Evolutionary conservation across 2,329 filamentous ascomycete genomes (phyloP).

Genomic region (Ophiostoma himal-ulmi): DNA sequence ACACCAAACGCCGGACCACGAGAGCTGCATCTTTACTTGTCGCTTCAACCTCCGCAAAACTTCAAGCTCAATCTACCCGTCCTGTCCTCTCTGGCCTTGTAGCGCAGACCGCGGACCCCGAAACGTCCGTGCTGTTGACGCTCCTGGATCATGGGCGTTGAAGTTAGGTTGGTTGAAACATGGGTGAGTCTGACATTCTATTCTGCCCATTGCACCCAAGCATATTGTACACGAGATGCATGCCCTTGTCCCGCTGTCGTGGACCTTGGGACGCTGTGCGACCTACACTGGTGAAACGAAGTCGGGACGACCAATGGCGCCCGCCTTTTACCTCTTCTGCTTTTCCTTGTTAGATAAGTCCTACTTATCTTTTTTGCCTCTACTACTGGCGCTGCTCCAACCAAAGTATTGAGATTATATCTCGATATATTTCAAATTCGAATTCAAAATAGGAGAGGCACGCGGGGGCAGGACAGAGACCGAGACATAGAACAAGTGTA

Average conservation of each 20-base stretch:
- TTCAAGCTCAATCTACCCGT: background rate
- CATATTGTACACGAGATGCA: background rate
- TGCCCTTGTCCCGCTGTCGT: constrained; percentile 20
- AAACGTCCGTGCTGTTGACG: constrained; percentile 9
- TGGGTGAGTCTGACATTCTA: constrained; percentile 23
- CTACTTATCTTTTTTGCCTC: background rate
- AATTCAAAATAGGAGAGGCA: background rate
- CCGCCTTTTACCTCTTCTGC: background rate
- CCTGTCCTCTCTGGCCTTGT: background rate
- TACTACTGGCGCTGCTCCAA: background rate
- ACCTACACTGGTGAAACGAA: constrained; percentile 13
- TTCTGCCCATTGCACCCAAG: background rate
- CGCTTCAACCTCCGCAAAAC: background rate
- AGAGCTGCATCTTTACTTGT: background rate
- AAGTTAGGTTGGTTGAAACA: constrained; percentile 22
- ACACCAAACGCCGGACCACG: background rate
- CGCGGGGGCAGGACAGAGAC: background rate
- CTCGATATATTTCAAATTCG: background rate
- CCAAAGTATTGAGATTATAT: background rate
- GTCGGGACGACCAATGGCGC: background rate
- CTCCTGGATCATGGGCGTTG: constrained; percentile 23
- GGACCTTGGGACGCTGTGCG: constrained; percentile 23
- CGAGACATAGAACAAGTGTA: background rate
- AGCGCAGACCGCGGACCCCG: constrained; percentile 14
- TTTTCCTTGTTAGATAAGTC: background rate